These are phyloP conservation scores for Cordyceps javanica DNA, from an alignment of 2,329 filamentous ascomycete species.

Conservation along the genomic window DNA sequence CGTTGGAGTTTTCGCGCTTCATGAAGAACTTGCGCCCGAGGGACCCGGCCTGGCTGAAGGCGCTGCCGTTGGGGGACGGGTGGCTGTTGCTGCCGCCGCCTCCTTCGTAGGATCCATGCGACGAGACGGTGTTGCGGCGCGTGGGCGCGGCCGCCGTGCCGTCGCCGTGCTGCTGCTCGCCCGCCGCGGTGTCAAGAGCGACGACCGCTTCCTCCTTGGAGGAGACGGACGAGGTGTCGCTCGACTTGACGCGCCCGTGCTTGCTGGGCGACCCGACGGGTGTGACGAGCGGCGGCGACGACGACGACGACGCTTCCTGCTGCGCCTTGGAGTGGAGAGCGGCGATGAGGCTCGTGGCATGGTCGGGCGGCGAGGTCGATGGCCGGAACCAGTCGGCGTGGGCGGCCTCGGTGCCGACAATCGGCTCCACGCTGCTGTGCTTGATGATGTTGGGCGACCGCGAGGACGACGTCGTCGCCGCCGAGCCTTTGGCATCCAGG, in stretches of 20 bases:
- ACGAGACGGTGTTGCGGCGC: constrained; percentile 35
- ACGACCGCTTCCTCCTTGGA: constrained; percentile 40
- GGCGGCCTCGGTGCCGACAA: constrained; percentile 60
- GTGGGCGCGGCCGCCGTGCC: constrained; percentile 21
- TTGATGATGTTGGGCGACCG: constrained; percentile 30
- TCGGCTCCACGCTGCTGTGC: constrained; percentile 50
- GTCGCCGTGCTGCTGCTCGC: constrained; percentile 21
- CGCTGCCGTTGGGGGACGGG: constrained; percentile 25
- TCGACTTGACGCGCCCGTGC: constrained; percentile 32
- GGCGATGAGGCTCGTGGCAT: constrained; percentile 61
- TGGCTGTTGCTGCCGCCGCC: constrained; percentile 18
- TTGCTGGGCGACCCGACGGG: constrained; percentile 29
- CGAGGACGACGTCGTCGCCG: constrained; percentile 27
- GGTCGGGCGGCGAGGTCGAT: constrained; percentile 49
- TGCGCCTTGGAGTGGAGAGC: constrained; percentile 59
- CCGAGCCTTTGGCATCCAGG: constrained; percentile 39
- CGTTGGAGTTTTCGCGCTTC: constrained; percentile 32
- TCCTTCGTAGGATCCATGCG: constrained; percentile 25
- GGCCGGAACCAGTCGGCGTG: constrained; percentile 60
- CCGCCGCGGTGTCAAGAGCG: constrained; percentile 19
- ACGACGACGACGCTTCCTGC: constrained; percentile 40
- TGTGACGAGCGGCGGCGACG: constrained; percentile 34
- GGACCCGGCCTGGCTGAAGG: constrained; percentile 31
- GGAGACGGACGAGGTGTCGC: constrained; percentile 45
- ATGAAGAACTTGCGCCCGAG: constrained; percentile 35